phyloP scores from a whole-genome alignment of 176 grass and related monocot species.

The Phoenix roebelenii region DNA sequence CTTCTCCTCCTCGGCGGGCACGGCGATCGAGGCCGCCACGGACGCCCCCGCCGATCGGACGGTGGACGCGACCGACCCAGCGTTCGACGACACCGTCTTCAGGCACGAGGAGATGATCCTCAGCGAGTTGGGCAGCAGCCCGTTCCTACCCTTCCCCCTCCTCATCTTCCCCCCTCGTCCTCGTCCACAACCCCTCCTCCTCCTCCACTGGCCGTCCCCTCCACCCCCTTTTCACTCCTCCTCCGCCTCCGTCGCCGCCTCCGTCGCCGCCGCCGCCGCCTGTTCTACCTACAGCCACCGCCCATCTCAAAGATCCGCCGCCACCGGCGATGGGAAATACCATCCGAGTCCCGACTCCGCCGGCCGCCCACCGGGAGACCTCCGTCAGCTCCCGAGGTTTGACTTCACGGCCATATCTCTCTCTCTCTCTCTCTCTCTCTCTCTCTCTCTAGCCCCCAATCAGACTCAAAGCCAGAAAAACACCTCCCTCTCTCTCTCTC shows the following conservation, averaged over 20 bases:
- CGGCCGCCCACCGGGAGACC: conserved; percentile 10
- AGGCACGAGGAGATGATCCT: conserved; percentile 98
- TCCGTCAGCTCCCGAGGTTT: too few species aligned
- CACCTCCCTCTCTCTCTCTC: conserved; percentile 35
- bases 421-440: conserved; percentile 12
- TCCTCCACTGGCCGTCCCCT: neutral
- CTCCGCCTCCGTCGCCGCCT: neutral
- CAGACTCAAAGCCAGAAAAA: conserved; percentile 12
- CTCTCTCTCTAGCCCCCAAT: neutral
- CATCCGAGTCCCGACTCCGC: conserved; percentile 23
- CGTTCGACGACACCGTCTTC: conserved; percentile 97
- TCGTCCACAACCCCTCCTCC: neutral
- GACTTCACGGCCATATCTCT: conserved; percentile 10
- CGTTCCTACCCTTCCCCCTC: conserved; percentile 65
- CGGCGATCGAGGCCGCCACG: conserved; percentile 80
- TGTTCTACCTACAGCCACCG: neutral
- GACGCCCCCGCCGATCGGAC: conserved; percentile 94
- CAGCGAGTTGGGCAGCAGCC: conserved; percentile 85
- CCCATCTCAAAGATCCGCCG: conserved; percentile 1
- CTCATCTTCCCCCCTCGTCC: conserved; percentile 25
- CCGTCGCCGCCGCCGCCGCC: neutral
- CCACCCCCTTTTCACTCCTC: neutral
- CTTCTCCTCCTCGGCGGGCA: conserved; percentile 81
- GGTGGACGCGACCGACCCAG: conserved; percentile 82
- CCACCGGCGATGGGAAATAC: conserved; percentile 2